Conservation (phyloP, 495 filamentous ascomycete species). For the Annulohypoxylon maeteangense region DNA sequence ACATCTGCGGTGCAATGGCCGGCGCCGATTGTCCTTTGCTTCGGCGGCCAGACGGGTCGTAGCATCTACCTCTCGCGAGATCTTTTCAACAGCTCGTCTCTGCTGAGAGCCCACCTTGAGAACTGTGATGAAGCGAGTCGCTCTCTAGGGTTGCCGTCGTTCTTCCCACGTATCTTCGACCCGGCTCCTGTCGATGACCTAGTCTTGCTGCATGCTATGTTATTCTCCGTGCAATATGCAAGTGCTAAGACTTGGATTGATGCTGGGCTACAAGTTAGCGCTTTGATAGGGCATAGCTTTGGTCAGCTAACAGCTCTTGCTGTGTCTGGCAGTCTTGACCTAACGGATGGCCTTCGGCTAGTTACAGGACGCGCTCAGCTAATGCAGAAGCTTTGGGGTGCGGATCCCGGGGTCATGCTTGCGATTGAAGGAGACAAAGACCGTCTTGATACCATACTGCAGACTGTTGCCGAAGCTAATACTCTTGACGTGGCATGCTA, state of each 20-base stretch:
- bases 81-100: slow-evolving; percentile 46
- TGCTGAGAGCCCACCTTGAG: slow-evolving; percentile 53
- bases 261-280: slow-evolving; percentile 52
- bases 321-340: slow-evolving; percentile 42
- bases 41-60: slow-evolving; percentile 61
- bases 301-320: slow-evolving; percentile 62
- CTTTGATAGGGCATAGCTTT: slow-evolving; percentile 64
- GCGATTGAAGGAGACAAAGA: slow-evolving; percentile 36
- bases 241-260: slow-evolving; percentile 63
- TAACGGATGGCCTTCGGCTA: slow-evolving; percentile 49
- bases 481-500: slow-evolving; percentile 51
- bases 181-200: slow-evolving; percentile 49
- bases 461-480: slow-evolving; percentile 1
- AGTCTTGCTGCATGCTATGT: slow-evolving; percentile 56
- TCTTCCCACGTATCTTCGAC: slow-evolving; percentile 65
- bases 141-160: slow-evolving; percentile 46
- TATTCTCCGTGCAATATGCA: slow-evolving; percentile 63
- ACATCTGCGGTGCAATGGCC: slow-evolving; percentile 13
- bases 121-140: slow-evolving; percentile 47
- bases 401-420: slow-evolving; percentile 63
- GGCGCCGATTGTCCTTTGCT: slow-evolving; percentile 59
- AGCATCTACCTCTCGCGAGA: slow-evolving; percentile 53
- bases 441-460: neutral
- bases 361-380: slow-evolving; percentile 57
- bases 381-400: slow-evolving; percentile 59